Base-by-base conservation (phyloP, 192 early-diverging fungal species). In the Umbelopsis vinacea region DNA sequence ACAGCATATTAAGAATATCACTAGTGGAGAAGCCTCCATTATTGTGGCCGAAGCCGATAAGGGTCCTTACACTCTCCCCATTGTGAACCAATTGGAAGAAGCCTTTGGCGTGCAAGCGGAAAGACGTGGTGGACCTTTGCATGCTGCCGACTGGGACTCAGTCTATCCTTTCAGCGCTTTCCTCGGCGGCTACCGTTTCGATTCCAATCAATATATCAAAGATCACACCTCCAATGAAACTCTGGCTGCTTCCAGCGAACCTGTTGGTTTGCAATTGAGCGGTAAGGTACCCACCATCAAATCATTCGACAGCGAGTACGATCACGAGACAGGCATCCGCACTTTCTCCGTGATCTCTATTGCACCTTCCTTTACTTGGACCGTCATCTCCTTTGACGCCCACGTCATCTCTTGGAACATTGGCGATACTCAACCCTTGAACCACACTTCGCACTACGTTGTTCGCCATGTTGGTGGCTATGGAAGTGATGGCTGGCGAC, bases 81-180 rank as follows among this genome's bases (percentile, higher is more conserved):
- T 91, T 50, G 66, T 90, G 9, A 66, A 57, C 2, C 45, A 73
- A 0, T 55, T 91, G 15, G 76, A 85, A 55, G 66, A 76, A 0
- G 74, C 77, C 23, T 79, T 87, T 14, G 80, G 78, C 10, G 71
- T 74, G 10, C 22, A 70, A n/a, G 75, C 81, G 6, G 76, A 72
- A 12, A 52, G 66, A 17, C 79, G 80, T 33, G 38, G 38, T 19
- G 74, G 68, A 26, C 19, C 46, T 9, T 67, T 75, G 9, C 83
- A 83, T 35, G 81, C 79, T 8, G 75, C 78, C 12, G 84, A 88
- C 29, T 90, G 87, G 87, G 81, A 86, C 19, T 76, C 82, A 0
- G 69, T 93, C 7, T 90, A 86, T 72, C 92, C 92, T 15, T 91
- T 90, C 79, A 84, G 79, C 69, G 77, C 83, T 21, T 88, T 87